Conservation (phyloP, 805 yeast genomes). For the Clavispora fructus region DNA sequence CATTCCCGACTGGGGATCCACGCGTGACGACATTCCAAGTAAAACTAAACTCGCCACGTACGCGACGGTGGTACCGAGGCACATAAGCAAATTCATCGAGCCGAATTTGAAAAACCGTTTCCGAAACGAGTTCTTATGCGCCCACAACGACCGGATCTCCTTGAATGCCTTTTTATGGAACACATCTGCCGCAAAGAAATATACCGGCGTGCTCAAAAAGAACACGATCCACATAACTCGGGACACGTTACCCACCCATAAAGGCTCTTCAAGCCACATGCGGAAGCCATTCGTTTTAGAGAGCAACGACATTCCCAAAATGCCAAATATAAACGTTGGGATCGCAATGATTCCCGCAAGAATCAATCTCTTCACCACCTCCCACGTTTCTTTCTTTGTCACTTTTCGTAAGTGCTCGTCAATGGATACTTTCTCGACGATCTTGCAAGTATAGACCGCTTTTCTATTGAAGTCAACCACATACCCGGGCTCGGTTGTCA, state of each 20-base stretch:
- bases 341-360: slow-evolving; percentile 52
- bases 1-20: slow-evolving; percentile 12
- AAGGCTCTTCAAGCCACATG: slow-evolving; percentile 53
- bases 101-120: slow-evolving; percentile 65
- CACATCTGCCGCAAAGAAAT: slow-evolving; percentile 67
- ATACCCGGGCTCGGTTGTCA: slow-evolving; percentile 15
- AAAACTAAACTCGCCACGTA: slow-evolving; percentile 63
- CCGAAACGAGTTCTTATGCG: slow-evolving; percentile 46
- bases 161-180: slow-evolving; percentile 64
- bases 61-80: slow-evolving; percentile 67
- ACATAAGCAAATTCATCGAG: slow-evolving; percentile 71
- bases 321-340: slow-evolving; percentile 64
- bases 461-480: slow-evolving; percentile 10
- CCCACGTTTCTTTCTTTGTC: slow-evolving; percentile 43
- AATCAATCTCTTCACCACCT: slow-evolving; percentile 41
- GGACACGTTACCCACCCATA: slow-evolving; percentile 59
- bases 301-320: slow-evolving; percentile 63
- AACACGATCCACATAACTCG: slow-evolving; percentile 64
- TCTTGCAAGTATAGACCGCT: slow-evolving; percentile 43
- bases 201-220: slow-evolving; percentile 64
- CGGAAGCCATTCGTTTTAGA: slow-evolving; percentile 38
- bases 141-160: slow-evolving; percentile 57
- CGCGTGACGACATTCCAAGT: slow-evolving; percentile 41
- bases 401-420: slow-evolving; percentile 58
- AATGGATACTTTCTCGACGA: slow-evolving; percentile 51